Conservation (phyloP, 805 yeast species). For the Suhomyces vadensis region DNA sequence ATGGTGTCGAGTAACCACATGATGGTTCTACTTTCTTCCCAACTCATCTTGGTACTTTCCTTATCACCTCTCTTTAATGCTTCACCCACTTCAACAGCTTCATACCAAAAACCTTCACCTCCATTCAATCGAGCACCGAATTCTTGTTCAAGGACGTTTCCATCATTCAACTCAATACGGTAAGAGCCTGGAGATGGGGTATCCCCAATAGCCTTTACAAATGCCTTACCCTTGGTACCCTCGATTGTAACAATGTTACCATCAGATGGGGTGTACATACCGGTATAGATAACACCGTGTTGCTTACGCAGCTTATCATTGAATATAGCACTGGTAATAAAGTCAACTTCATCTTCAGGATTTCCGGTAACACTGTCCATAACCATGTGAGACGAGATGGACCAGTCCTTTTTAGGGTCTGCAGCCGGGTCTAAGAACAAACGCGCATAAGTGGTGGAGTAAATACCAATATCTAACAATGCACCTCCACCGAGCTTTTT, state of each 20-base stretch:
- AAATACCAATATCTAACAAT: constrained; percentile 55
- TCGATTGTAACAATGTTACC: constrained; percentile 11
- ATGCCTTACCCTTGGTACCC: constrained; percentile 13
- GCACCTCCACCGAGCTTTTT: constrained; percentile 55
- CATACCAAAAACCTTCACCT: constrained; percentile 53
- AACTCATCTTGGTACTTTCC: constrained; percentile 40
- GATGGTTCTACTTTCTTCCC: constrained; percentile 47
- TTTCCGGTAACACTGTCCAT: constrained; percentile 32
- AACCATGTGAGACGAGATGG: constrained; percentile 29
- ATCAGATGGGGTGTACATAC: constrained; percentile 11
- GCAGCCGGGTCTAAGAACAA: constrained; percentile 33
- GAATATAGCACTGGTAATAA: constrained; percentile 37
- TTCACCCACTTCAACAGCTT: constrained; percentile 55
- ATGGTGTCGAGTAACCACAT: constrained; percentile 51
- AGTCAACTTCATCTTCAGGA: constrained; percentile 43
- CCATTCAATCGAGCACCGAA: constrained; percentile 31
- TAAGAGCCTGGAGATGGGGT: constrained; percentile 16
- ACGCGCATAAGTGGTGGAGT: constrained; percentile 49
- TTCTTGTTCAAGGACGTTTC: constrained; percentile 7
- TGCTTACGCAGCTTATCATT: constrained; percentile 43
- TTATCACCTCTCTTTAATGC: constrained; percentile 42
- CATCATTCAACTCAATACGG: constrained; percentile 24
- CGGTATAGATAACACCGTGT: constrained; percentile 36
- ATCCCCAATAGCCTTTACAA: constrained; percentile 11
- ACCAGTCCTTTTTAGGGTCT: constrained; percentile 12